Conservation (phyloP, 495 filamentous ascomycete genomes). For the Tuber brumale region DNA sequence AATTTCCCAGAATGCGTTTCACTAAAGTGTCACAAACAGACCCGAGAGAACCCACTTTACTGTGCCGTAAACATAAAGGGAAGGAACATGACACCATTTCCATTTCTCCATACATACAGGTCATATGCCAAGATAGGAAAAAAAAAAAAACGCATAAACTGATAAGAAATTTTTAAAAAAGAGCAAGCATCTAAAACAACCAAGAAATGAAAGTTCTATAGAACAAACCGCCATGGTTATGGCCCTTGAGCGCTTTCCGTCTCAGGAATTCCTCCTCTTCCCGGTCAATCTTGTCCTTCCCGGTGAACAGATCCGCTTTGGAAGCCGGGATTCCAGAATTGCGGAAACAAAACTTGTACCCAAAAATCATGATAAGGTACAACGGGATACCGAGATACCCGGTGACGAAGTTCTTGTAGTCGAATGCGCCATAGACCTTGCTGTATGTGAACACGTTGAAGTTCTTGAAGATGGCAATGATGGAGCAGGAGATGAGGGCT, state of each 20-base stretch:
- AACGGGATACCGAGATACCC: conserved; percentile 75
- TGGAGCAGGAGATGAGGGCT: conserved; percentile 60
- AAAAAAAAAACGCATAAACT: too few relatives aligned
- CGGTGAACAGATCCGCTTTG: conserved; percentile 61
- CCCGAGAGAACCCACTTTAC: neutral
- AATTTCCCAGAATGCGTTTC: neutral
- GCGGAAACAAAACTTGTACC: conserved; percentile 58
- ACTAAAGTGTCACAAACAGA: neutral
- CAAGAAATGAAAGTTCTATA: conserved; percentile 60
- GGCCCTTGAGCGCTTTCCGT: conserved; percentile 48
- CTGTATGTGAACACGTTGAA: conserved; percentile 58
- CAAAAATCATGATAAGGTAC: conserved; percentile 64
- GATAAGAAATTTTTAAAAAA: neutral
- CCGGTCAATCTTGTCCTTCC: conserved; percentile 66
- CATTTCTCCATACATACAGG: too few relatives aligned
- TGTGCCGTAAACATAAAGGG: neutral
- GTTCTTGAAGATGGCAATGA: conserved; percentile 72
- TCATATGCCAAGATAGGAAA: neutral
- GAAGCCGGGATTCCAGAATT: conserved; percentile 52
- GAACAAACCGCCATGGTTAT: conserved; percentile 48
- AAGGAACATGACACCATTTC: neutral
- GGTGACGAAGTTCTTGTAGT: conserved; percentile 72
- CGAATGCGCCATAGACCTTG: conserved; percentile 53
- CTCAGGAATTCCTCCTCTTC: conserved; percentile 67
- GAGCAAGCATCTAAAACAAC: conserved; percentile 52